These are phyloP conservation scores for Rhododendron williamsianum DNA, from an alignment of 148 eudicot species.

Conservation along the genomic window DNA sequence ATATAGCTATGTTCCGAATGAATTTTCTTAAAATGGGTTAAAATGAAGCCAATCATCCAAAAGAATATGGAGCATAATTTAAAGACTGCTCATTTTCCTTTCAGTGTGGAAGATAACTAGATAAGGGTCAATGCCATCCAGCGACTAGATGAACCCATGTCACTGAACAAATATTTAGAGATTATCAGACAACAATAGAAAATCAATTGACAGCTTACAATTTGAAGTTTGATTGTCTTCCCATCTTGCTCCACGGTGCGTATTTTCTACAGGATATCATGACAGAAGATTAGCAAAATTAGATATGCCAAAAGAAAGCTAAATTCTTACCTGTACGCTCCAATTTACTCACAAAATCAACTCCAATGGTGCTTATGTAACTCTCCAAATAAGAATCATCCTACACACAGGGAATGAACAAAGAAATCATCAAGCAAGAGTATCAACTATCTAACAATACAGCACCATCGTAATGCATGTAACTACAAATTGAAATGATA, in stretches of 20 bases:
- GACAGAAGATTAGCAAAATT: neutral
- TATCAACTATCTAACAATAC: neutral
- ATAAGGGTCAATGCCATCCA: neutral
- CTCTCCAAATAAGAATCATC: constrained; percentile 40
- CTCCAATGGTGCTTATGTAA: constrained; percentile 40
- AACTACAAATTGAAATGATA: neutral
- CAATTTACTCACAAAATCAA: constrained; percentile 31
- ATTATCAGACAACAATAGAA: neutral
- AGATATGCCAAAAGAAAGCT: neutral
- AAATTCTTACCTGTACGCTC: neutral
- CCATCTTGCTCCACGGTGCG: constrained; percentile 42
- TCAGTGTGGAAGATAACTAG: neutral
- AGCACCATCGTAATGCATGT: neutral
- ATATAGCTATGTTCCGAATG: neutral
- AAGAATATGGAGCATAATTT: neutral
- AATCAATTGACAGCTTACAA: constrained; percentile 17
- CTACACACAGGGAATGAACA: constrained; percentile 3
- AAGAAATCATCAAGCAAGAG: neutral
- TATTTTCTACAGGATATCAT: constrained; percentile 19
- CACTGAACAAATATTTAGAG: neutral
- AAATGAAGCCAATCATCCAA: neutral
- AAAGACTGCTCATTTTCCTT: neutral
- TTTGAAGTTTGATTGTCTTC: constrained; percentile 36
- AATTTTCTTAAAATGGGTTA: neutral
- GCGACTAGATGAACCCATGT: neutral